Base-by-base conservation (phyloP, 345 rosid species). In the Theobroma cacao region DNA sequence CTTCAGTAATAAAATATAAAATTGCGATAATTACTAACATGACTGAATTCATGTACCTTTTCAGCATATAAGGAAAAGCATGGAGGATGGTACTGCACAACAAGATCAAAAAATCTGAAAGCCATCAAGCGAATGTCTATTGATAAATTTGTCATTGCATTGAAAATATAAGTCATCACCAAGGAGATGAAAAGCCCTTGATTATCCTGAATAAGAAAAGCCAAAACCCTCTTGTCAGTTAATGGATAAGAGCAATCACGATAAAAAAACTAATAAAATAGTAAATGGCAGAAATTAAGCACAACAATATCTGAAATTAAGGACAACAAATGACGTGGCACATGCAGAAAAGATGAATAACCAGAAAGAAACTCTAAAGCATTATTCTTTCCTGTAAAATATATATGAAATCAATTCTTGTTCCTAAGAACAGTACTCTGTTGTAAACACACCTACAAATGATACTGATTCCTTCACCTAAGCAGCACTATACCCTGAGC, bases 91-190 rank as follows among this genome's bases (percentile, higher is more conserved):
- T 84, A 79, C 75, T 91, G 88, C 20, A 96, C 90, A 75, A 89
- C 88, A 60, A 88, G 95, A 74, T 92, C 90, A 61, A 89, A 80
- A 82, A 90, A 87, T 63, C 85, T 90, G 89, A 96, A 94, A 75
- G 98, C 98, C 95, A 88, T 92, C 88, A 94, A 78, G 68, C 96
- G 97, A 82, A 96, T 90, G 30, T 96, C 98, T 72, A 92, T 72
- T 24, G 90, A 82, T 76, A 91, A 87, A 85, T 88, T 77, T 53
- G 93, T 88, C 99, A 92, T 93, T 20, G 95, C 97, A 36, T 75
- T 87, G 75, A 94, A 96, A 74, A 94, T 89, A 75, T 88, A 88
- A 18, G 91, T 81, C 97, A 92, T 90, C 90, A 92, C 81, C 76
- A 87, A 85, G 66, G 95, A 86, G 82, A 94, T 79, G 30, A 91